These are phyloP conservation scores for Saprolegnia parasitica DNA, from an alignment of 352 stramenopile species.

Conservation along the genomic window DNA sequence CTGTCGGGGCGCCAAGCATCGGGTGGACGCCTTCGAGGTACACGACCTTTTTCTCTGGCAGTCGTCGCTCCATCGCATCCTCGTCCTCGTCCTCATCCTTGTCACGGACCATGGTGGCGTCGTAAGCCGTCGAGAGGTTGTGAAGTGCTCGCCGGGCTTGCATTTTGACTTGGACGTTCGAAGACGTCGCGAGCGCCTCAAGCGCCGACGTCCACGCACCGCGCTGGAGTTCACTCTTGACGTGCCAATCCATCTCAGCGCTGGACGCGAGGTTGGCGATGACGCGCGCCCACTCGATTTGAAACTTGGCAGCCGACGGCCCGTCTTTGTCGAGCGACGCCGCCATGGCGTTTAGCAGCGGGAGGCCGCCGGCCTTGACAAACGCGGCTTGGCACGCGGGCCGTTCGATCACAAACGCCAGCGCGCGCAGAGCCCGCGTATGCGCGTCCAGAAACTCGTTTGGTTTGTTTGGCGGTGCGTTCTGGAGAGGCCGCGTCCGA, in stretches of 20 bases:
- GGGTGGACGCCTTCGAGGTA: conserved; percentile 70
- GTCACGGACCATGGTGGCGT: neutral
- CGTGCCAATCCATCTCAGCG: conserved; percentile 38
- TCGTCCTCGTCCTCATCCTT: too few relatives aligned
- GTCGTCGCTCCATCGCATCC: conserved; percentile 28
- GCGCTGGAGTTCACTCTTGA: neutral
- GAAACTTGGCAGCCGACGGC: conserved; percentile 30
- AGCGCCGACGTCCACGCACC: conserved; percentile 8
- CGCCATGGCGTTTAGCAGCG: conserved; percentile 44
- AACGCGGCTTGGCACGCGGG: conserved; percentile 58
- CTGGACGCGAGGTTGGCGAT: conserved; percentile 65
- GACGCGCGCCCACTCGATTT: conserved; percentile 54
- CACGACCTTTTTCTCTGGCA: conserved; percentile 38
- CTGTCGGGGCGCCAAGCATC: conserved; percentile 37
- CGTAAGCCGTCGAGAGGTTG: neutral
- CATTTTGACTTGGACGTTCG: conserved; percentile 19
- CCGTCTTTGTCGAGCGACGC: neutral
- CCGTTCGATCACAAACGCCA: conserved; percentile 53
- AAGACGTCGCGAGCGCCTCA: neutral
- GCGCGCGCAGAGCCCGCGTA: conserved; percentile 49
- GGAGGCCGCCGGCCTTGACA: conserved; percentile 44
- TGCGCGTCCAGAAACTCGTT: conserved; percentile 44
- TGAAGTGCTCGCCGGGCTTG: conserved; percentile 20
- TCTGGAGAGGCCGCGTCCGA: conserved; percentile 48
- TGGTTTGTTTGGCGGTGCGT: conserved; percentile 23